phyloP scores from a whole-genome alignment of 805 yeast species.

The Lachancea sp. region DNA sequence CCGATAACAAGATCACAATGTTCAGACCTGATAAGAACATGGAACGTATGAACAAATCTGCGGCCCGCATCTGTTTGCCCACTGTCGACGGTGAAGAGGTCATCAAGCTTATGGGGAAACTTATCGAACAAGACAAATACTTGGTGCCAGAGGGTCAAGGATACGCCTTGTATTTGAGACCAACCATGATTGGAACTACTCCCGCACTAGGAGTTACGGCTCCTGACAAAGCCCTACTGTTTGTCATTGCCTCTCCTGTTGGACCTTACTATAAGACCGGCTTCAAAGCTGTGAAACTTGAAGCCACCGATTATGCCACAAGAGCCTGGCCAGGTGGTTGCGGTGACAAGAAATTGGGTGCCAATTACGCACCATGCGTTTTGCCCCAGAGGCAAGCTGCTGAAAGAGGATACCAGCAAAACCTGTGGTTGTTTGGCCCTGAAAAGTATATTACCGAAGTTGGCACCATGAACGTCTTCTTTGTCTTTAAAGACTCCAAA shows the following conservation, averaged over 20 bases:
- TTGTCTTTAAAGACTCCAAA: constrained; percentile 67
- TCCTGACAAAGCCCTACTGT: constrained; percentile 77
- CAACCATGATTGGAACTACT: constrained; percentile 91
- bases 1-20: constrained; percentile 61
- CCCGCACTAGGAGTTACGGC: constrained; percentile 80
- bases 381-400: constrained; percentile 90
- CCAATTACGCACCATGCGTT: constrained; percentile 94
- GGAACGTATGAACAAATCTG: constrained; percentile 84
- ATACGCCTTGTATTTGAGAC: constrained; percentile 87
- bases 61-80: constrained; percentile 85
- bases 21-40: constrained; percentile 91
- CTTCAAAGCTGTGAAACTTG: constrained; percentile 88
- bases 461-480: constrained; percentile 95
- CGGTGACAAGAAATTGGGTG: constrained; percentile 94
- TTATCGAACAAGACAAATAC: constrained; percentile 64
- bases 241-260: constrained; percentile 88
- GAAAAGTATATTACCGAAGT: constrained; percentile 88
- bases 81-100: constrained; percentile 74
- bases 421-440: constrained; percentile 92
- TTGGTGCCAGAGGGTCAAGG: constrained; percentile 85
- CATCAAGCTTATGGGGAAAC: constrained; percentile 66
- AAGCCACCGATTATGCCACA: constrained; percentile 92
- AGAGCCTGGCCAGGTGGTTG: constrained; percentile 99
- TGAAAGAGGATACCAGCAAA: constrained; percentile 86
- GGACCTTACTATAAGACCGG: constrained; percentile 96